Base-by-base conservation (phyloP, 345 rosid species). In the Excoecaria agallocha region DNA sequence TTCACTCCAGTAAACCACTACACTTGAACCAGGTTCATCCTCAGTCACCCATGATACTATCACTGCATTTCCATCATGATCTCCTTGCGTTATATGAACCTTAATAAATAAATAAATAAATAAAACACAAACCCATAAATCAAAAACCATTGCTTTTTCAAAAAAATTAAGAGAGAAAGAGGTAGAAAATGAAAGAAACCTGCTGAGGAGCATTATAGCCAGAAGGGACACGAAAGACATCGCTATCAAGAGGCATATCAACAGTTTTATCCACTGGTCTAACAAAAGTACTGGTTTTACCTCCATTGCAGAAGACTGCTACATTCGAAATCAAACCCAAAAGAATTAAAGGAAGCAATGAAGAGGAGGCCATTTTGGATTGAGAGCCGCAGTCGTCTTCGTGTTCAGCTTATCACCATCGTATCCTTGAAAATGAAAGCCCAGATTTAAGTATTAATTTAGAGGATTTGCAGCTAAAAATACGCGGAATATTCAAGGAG, bases 151-250 rank as follows among this genome's bases (percentile, higher is more conserved):
- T 4, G 3, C 45, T 41, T 41, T 41, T 41, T 41, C 6, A 41
- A 8, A 8, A 8, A 41, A 5, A 41, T 41, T 41, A 8, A 41
- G 48, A 54, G 12, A 37, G 6, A 35, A 66, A 62, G 19, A 16
- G 71, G 41, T 13, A 16, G 12, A 8, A 8, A 39, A 19, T 74
- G 45, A 41, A 19, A 49, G 6, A 48, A 0, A 93, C 98, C 93
- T 93, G 98, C 60, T 93, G 94, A 70, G 98, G 98, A 77, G 98
- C 98, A 89, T 93, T 93, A 66, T 86, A 84, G 17, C 96, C 94
- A 49, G 81, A 86, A 30, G 30, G 30, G 30, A 30, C 30, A 30
- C 30, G 30, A 30, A 30, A 30, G 30, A 30, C 30, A 30, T 30
- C 30, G 30, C 30, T 30, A 30, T 30, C 30, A 30, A 30, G 30